A percentile compares a stretch with the other conserved stretches of the same genome.
Evolutionary conservation across 352 stramenopile genomes (phyloP).

Genomic region (Pythium brassicae): DNA sequence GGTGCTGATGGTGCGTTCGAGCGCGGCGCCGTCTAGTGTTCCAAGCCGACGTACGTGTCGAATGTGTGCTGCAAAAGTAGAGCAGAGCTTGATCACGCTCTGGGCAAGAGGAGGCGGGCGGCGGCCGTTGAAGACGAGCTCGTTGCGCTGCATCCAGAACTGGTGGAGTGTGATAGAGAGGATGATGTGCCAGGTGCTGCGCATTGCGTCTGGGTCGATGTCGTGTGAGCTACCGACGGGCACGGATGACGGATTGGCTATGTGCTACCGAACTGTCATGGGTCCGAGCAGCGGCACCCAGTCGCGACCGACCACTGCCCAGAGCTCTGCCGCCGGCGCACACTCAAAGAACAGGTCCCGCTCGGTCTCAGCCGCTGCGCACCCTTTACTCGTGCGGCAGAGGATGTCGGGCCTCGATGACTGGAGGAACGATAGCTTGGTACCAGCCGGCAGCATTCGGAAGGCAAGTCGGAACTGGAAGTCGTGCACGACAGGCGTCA

Average conservation of each 20-base stretch:
- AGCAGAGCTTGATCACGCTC: slow-evolving; percentile 4
- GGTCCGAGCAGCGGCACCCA: not conserved
- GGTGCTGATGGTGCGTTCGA: not conserved
- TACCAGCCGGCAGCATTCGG: not conserved
- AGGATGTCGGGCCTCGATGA: not conserved
- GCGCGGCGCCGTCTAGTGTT: not conserved
- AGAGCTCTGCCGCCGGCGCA: not conserved
- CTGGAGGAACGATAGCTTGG: not conserved
- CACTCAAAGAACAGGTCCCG: slow-evolving; percentile 3
- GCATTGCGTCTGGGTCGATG: not conserved
- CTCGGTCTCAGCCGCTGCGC: slow-evolving; percentile 1
- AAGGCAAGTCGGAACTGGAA: not conserved
- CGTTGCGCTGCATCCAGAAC: slow-evolving; percentile 1
- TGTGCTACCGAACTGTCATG: not conserved
- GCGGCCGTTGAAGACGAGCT: slow-evolving; percentile 1
- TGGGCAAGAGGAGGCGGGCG: not conserved
- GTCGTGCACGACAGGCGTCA: not conserved
- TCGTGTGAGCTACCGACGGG: not conserved
- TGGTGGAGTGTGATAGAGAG: not conserved
- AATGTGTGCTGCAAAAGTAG: slow-evolving; percentile 3
- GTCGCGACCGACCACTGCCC: not conserved
- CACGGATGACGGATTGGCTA: not conserved
- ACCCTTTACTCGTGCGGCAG: not conserved
- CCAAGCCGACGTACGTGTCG: not conserved
- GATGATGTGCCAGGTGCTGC: not conserved